Evolutionary conservation across 768 basidiomycete species (phyloP).

Genomic region (Trametes maxima): DNA sequence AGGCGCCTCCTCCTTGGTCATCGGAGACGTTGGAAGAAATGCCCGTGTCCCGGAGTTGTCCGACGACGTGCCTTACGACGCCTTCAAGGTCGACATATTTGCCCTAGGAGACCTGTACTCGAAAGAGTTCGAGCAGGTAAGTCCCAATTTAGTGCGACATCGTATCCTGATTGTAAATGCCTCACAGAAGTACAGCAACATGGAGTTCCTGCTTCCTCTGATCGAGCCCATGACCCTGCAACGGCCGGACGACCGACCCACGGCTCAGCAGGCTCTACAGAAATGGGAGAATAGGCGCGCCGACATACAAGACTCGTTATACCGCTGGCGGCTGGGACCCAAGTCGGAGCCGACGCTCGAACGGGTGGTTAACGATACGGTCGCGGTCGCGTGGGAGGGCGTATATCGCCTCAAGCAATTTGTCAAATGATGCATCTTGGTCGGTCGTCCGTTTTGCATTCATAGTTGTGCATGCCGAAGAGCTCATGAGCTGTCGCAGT

Average conservation of each 20-base stretch:
- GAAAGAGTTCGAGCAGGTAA: conserved; percentile 24
- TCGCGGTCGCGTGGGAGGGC: conserved; percentile 20
- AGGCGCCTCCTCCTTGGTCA: conserved; percentile 12
- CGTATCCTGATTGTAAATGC: background rate
- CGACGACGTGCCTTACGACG: conserved; percentile 21
- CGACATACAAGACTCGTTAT: background rate
- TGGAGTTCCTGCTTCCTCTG: background rate
- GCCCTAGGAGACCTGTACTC: conserved; percentile 27
- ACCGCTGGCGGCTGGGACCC: conserved; percentile 18
- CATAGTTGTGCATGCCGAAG: too few relatives aligned
- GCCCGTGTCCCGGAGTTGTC: conserved; percentile 28
- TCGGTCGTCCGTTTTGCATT: background rate
- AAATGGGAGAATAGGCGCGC: background rate
- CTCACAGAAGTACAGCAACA: background rate
- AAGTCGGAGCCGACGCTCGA: conserved; percentile 11
- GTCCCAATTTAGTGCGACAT: background rate
- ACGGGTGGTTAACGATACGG: conserved; percentile 24
- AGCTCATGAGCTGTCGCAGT: too few relatives aligned
- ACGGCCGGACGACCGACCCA: background rate
- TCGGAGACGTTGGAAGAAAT: conserved; percentile 23
- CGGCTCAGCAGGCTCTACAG: background rate
- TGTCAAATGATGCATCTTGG: background rate
- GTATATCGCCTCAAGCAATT: conserved; percentile 12
- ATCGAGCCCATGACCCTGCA: background rate
- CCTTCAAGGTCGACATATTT: conserved; percentile 29